Evolutionary conservation across 176 grass and related monocot species (phyloP).

Genomic region (Otatea glauca): DNA sequence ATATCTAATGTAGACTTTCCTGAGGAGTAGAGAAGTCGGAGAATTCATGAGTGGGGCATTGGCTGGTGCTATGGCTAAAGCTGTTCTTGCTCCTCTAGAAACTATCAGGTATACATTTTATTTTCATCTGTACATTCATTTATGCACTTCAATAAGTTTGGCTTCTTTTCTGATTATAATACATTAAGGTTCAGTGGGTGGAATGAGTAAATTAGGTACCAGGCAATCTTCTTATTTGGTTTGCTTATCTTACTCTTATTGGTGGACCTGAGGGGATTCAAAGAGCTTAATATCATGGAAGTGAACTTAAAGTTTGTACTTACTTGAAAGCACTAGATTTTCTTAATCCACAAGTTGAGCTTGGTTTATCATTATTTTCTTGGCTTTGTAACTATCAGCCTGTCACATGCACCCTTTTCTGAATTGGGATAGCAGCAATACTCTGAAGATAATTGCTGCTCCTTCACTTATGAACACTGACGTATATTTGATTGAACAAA

Average conservation of each 20-base stretch:
- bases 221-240: background rate
- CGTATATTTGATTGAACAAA: background rate
- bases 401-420: background rate
- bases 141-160: background rate
- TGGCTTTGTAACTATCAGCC: background rate
- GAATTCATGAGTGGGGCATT: constrained; percentile 90
- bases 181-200: background rate
- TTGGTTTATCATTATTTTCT: background rate
- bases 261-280: background rate
- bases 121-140: background rate
- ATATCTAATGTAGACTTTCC: constrained; percentile 48
- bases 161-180: background rate
- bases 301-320: background rate
- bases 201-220: background rate
- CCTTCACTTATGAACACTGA: background rate
- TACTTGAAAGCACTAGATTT: background rate
- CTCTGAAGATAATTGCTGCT: background rate
- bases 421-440: background rate
- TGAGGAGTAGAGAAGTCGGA: constrained; percentile 61
- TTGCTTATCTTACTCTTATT: background rate
- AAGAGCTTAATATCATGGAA: background rate
- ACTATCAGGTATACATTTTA: constrained; percentile 64
- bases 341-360: background rate
- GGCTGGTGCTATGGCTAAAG: constrained; percentile 90
- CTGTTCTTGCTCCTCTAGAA: constrained; percentile 84